Percentiles rank a stretch among this genome's conserved stretches.
phyloP scores from a whole-genome alignment of 768 basidiomycete genomes.

The Bullera alba region DNA sequence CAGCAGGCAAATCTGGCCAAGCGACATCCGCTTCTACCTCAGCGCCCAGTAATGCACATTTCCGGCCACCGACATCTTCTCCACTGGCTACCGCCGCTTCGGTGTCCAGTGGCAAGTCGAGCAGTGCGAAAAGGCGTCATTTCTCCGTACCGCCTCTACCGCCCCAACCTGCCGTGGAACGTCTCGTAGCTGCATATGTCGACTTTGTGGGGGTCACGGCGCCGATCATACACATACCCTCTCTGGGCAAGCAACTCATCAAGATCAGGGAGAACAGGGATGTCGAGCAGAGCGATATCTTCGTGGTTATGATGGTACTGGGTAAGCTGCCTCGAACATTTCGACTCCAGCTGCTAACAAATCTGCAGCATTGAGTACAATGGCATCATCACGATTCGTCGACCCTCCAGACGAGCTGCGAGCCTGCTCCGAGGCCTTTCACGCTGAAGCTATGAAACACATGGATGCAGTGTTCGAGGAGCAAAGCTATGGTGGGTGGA shows the following conservation, averaged over 20 bases:
- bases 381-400: constrained; percentile 46
- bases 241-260: constrained; percentile 40
- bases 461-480: constrained; percentile 45
- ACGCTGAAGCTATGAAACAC: constrained; percentile 47
- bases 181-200: constrained; percentile 45
- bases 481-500: constrained; percentile 36
- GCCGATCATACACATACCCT: constrained; percentile 47
- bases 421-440: constrained; percentile 46
- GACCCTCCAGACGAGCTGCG: constrained; percentile 46
- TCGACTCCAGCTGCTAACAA: neutral
- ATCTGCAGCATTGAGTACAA: constrained; percentile 41
- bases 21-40: neutral
- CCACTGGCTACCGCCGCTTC: constrained; percentile 9
- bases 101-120: constrained; percentile 2
- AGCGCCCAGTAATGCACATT: neutral
- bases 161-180: constrained; percentile 45
- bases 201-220: constrained; percentile 47
- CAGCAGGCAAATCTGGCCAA: too few relatives aligned
- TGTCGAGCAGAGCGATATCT: constrained; percentile 44
- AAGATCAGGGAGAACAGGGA: constrained; percentile 42
- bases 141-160: constrained; percentile 44
- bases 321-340: constrained; percentile 26
- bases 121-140: constrained; percentile 8
- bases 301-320: constrained; percentile 47
- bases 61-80: constrained; percentile 6